phyloP scores from a whole-genome alignment of 805 yeast genomes.

The Pichia occidentalis region DNA sequence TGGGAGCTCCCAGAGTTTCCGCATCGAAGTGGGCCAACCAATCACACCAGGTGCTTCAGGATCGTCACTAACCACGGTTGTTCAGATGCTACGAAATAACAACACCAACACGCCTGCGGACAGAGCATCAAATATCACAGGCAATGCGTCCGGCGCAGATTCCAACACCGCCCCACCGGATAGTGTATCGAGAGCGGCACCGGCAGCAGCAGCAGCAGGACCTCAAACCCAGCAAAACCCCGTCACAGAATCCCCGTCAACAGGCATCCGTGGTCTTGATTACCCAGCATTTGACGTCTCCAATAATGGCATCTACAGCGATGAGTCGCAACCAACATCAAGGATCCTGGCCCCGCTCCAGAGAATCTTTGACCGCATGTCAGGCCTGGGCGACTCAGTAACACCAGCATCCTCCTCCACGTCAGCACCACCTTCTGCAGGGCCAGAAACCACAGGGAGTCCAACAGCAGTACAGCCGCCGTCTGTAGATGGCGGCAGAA shows the following conservation, averaged over 20 bases:
- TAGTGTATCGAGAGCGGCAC: slow-evolving; percentile 1
- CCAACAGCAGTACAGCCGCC: no score
- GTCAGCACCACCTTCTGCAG: not conserved
- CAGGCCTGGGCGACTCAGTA: slow-evolving; percentile 1
- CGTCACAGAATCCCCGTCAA: no score
- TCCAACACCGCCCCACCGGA: not conserved
- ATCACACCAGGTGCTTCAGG: not conserved
- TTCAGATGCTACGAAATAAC: slow-evolving; percentile 8
- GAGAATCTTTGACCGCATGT: slow-evolving; percentile 17
- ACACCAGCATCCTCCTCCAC: slow-evolving; percentile 2
- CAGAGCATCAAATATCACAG: no score
- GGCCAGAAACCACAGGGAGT: not conserved
- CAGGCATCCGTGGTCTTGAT: slow-evolving; percentile 31
- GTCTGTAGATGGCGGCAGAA: no score
- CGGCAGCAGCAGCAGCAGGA: not conserved
- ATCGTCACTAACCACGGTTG: slow-evolving; percentile 2
- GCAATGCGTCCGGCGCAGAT: no score
- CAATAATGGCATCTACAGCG: slow-evolving; percentile 27
- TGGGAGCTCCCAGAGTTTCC: slow-evolving; percentile 24
- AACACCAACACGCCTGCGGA: not conserved
- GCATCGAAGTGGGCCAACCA: slow-evolving; percentile 28
- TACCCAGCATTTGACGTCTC: slow-evolving; percentile 34
- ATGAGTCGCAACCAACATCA: slow-evolving; percentile 20
- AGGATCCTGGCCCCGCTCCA: slow-evolving; percentile 23
- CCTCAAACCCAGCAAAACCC: no score